A percentile compares a stretch with the other conserved stretches of the same genome.
Conservation (phyloP, 169 alveolate species). For the Cardiosporidium cionae region DNA sequence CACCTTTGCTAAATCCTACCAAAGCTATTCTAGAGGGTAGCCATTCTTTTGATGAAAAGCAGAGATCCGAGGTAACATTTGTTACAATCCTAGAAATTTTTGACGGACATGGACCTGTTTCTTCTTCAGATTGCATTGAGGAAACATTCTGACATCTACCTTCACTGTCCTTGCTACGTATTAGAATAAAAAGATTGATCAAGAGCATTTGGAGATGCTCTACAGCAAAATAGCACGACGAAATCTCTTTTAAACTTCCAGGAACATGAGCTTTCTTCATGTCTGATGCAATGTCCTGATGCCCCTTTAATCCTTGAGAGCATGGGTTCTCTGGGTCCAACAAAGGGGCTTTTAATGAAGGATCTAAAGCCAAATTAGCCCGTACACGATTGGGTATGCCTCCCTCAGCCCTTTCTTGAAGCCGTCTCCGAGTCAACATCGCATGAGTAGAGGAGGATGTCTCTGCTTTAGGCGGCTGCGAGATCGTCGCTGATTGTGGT, state of each 20-base stretch:
- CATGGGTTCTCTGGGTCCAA: too few species aligned
- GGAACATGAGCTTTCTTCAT: too few species aligned
- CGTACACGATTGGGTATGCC: not conserved
- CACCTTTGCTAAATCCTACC: not conserved
- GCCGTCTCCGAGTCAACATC: not conserved
- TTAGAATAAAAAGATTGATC: too few species aligned
- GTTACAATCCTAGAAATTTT: not conserved
- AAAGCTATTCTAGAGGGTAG: not conserved
- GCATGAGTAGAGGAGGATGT: not conserved
- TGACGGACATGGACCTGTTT: not conserved
- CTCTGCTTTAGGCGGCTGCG: not conserved
- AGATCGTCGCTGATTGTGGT: not conserved
- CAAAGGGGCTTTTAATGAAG: too few species aligned
- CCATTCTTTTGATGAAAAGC: not conserved
- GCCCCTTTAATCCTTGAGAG: too few species aligned
- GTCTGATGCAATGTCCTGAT: too few species aligned
- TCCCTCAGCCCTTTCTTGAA: not conserved
- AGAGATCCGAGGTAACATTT: not conserved
- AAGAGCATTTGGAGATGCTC: not conserved
- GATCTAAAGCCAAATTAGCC: too few species aligned
- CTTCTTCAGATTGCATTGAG: not conserved
- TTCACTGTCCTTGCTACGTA: too few species aligned
- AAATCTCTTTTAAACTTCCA: too few species aligned
- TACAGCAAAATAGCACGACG: too few species aligned
- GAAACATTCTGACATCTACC: not conserved